These are phyloP conservation scores for Termitomyces sp. DNA, from an alignment of 768 basidiomycete species.

Conservation along the genomic window DNA sequence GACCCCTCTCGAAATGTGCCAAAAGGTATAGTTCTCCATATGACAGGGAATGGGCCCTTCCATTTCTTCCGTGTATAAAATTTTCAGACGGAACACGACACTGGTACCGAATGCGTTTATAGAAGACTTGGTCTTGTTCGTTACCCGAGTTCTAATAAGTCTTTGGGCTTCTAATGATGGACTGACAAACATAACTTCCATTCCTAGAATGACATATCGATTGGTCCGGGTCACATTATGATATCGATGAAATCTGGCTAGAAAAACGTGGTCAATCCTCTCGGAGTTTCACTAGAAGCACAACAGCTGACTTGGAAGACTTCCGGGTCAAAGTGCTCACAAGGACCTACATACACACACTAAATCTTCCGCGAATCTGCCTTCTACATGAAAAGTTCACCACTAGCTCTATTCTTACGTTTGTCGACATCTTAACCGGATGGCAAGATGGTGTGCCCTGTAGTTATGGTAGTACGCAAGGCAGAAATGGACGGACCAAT, in stretches of 20 bases:
- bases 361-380: no score
- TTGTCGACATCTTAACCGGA: not conserved
- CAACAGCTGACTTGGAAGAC: not conserved
- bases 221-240: not conserved
- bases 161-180: not conserved
- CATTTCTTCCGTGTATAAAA: not conserved
- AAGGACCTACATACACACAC: not conserved
- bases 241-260: not conserved
- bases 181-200: not conserved
- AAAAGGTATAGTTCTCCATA: not conserved
- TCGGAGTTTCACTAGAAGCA: not conserved
- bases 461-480: not conserved
- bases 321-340: not conserved
- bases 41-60: not conserved
- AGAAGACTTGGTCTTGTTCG: not conserved
- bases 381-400: not conserved
- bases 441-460: not conserved
- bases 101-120: conserved; percentile 24
- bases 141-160: not conserved
- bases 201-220: not conserved
- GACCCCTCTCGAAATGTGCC: not conserved
- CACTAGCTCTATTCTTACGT: not conserved
- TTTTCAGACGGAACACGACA: conserved; percentile 13
- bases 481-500: not conserved
- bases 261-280: no score